Base-by-base conservation (phyloP, 1,284 basidiomycete species). In the Boletellus dicymbophilus region DNA sequence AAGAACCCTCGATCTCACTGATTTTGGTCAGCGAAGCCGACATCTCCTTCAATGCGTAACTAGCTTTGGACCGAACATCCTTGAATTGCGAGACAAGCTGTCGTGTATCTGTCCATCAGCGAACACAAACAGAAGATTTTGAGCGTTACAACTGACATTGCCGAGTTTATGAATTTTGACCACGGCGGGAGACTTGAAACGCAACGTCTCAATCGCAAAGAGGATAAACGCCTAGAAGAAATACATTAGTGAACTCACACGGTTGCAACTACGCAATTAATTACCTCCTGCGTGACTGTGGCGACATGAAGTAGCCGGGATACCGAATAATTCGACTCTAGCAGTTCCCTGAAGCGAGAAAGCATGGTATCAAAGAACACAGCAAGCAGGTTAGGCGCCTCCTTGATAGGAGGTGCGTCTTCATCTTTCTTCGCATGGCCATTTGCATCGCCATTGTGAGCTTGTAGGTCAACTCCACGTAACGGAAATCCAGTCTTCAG, bases 111-210 rank as follows among this genome's bases (percentile, higher is more conserved):
- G 21, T 28, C 27, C 16, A 39, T 48, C 23, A 53, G 27, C 26
- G 43, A 6, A 55, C 16, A 5, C 34, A 30, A 25, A 38, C 38
- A 21, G 41, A 6, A 21, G 6, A 36, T 18, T 34, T 23, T 34
- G 25, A 39, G 28, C 38, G 30, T 25, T 31, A 43, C 40, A 28
- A 73, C 77, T 58, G 55, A 88, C 86, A 49, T 73, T 72, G 34
- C 85, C 82, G 38, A 89, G 78, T 65, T 85, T 91, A 66, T 91
- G 78, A 42, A 80, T 73, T 62, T 89, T 91, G 39, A 87, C 78
- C 26, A 87, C 73, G 3, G 84, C 77, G 7, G 80, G 66, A 12
- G 79, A 69, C 62, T 88, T 90, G 75, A 90, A 91, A 11, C 89
- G 80, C 42, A 79, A 58, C 0, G 84, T 85, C 62, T 84, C 85